Percentiles rank a stretch among this genome's conserved stretches.
phyloP scores from a whole-genome alignment of 495 filamentous ascomycete species.

The Baudoinia panamericana region DNA sequence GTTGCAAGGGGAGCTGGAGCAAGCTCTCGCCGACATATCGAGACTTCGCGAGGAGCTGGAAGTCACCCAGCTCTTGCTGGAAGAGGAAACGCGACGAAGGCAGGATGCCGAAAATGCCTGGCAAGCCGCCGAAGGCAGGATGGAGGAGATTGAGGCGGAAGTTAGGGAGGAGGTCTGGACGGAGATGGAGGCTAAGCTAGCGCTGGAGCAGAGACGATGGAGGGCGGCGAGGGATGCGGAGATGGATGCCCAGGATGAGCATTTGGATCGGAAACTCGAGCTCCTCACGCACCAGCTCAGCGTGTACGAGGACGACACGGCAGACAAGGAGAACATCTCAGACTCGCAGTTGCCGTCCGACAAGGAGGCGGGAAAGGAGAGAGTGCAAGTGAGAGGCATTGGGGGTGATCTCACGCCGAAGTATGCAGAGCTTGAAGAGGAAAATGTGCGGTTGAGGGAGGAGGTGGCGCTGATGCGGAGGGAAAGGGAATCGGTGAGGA shows the following conservation, averaged over 20 bases:
- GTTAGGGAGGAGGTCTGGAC: conserved; percentile 79
- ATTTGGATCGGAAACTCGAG: conserved; percentile 82
- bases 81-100: conserved; percentile 49
- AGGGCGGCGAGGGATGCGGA: conserved; percentile 59
- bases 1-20: conserved; percentile 53
- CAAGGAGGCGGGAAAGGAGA: too few species aligned
- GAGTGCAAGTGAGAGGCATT: too few species aligned
- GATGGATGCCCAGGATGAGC: conserved; percentile 54
- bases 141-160: conserved; percentile 62
- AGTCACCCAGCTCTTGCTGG: conserved; percentile 39
- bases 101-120: conserved; percentile 29
- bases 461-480: conserved; percentile 25
- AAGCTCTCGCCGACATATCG: conserved; percentile 59
- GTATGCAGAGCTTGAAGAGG: conserved; percentile 25
- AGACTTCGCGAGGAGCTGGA: conserved; percentile 65
- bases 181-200: conserved; percentile 71
- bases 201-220: conserved; percentile 63
- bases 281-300: conserved; percentile 56
- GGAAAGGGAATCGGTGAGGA: conserved; percentile 21
- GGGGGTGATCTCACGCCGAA: background rate
- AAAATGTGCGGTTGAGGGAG: conserved; percentile 27
- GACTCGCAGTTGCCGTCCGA: conserved; percentile 3
- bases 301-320: conserved; percentile 13
- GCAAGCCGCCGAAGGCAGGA: conserved; percentile 35
- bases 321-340: conserved; percentile 22